Evolutionary conservation across 1,284 basidiomycete species (phyloP).

Genomic region (Malassezia pachydermatis): DNA sequence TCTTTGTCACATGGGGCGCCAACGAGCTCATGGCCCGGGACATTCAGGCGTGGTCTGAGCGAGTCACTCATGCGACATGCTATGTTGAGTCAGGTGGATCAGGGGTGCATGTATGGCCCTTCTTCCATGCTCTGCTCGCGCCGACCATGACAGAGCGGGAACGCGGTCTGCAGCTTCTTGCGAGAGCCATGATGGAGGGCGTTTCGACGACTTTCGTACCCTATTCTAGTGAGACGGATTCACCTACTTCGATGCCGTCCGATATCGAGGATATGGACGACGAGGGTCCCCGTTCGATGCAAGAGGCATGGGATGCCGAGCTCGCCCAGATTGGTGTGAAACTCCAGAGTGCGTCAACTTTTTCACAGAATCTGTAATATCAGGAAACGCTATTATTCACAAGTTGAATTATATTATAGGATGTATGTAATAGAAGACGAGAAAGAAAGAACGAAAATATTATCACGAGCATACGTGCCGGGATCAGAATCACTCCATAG

Average conservation of each 20-base stretch:
- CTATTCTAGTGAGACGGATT: background rate
- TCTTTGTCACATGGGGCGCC: conserved; percentile 40
- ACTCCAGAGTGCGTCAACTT: too few relatives aligned
- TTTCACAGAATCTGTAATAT: too few relatives aligned
- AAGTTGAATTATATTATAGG: too few relatives aligned
- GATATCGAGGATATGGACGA: conserved; percentile 8
- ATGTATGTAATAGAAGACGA: background rate
- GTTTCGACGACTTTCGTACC: conserved; percentile 6
- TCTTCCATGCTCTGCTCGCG: conserved; percentile 43
- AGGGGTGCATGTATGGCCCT: conserved; percentile 47
- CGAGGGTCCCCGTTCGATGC: background rate
- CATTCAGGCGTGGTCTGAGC: conserved; percentile 36
- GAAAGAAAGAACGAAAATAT: background rate
- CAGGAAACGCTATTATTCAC: too few relatives aligned
- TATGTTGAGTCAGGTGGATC: conserved; percentile 35
- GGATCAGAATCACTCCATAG: conserved; percentile 20
- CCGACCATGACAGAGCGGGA: conserved; percentile 35
- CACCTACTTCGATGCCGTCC: conserved; percentile 16
- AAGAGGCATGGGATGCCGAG: conserved; percentile 12
- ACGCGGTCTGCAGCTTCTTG: conserved; percentile 36
- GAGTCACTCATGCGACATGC: conserved; percentile 28
- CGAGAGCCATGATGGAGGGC: conserved; percentile 24
- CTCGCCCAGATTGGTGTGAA: background rate
- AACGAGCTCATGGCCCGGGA: conserved; percentile 39
- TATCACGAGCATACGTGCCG: background rate